Percentiles rank a stretch among this genome's conserved stretches.
These are phyloP conservation scores for Boletus pseudo-olivaceus DNA, from an alignment of 768 basidiomycete genomes.

Conservation along the genomic window DNA sequence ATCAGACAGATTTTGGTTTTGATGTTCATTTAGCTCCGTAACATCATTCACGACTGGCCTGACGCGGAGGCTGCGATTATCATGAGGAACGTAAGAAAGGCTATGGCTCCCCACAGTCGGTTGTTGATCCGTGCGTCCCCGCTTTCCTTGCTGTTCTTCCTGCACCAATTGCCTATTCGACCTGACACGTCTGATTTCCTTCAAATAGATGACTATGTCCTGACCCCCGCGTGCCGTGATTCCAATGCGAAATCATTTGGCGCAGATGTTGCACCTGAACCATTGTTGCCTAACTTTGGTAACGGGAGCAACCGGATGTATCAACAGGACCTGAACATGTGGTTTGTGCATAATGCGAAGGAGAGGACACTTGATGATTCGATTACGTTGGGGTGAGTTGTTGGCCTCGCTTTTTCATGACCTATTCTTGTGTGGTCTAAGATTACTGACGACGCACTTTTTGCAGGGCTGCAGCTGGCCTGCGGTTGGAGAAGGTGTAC, in stretches of 20 bases:
- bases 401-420: neutral
- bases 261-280: conserved; percentile 38
- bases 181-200: neutral
- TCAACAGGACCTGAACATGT: conserved; percentile 46
- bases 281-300: conserved; percentile 47
- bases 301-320: conserved; percentile 39
- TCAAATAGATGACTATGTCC: conserved; percentile 21
- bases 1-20: neutral
- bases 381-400: conserved; percentile 31
- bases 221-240: conserved; percentile 12
- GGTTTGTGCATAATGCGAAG: conserved; percentile 38
- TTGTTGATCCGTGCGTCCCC: conserved; percentile 32
- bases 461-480: conserved; percentile 15
- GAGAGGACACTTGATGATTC: conserved; percentile 43
- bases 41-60: conserved; percentile 37
- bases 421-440: too few species aligned
- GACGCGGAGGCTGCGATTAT: conserved; percentile 31
- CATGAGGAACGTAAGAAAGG: conserved; percentile 27
- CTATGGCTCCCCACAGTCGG: conserved; percentile 29
- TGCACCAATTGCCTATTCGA: too few species aligned
- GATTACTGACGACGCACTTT: neutral
- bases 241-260: conserved; percentile 2
- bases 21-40: conserved; percentile 17
- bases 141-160: neutral
- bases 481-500: conserved; percentile 24